Evolutionary conservation across 495 filamentous ascomycete species (phyloP), one percentile per base, ranked within the genome.

Genomic region (Aspergillus taichungensis): DNA sequence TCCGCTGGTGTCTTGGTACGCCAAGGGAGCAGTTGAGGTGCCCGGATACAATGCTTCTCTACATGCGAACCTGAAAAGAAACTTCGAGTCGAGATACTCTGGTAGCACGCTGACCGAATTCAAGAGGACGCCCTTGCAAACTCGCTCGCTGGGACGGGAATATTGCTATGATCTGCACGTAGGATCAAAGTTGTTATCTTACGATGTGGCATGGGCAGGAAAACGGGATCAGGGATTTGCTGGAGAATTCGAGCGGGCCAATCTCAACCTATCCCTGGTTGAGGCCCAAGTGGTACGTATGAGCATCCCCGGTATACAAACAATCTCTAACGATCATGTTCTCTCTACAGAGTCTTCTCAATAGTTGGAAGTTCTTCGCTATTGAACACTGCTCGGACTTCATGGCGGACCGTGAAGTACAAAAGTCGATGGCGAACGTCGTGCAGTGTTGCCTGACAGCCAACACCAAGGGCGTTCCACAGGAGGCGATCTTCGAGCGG

Each of bases 321-420:
- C 18, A 37, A 37, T 11, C 6, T 40, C 53, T 50, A 36, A 50
- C 39, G 33, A 36, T 8, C 9, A 1, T 36, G 27, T 30, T 29
- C 30, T 36, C 36, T 30, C 18, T 50, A 11, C 45, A 89, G 84
- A 72, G 73, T 44, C 78, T 99, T 30, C 80, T 95, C 41, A 75
- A 85, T 48, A 83, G 87, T 47, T 99, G 92, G 92, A 90, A 88
- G 60, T 80, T 84, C 39, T 78, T 99, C 9, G 80, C 88, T 8
- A 72, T 90, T 37, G 91, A 96, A 63, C 76, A 97, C 36, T 87
- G 82, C 53, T 72, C 75, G 11, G 80, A 81, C 46, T 70, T 92
- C 30, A 69, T 75, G 34, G 67, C 70, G 32, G 76, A 84, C 40
- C 63, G 64, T 7, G 72, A 79, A 29, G 66, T 92, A n/a, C 81